Evolutionary conservation across 2,329 filamentous ascomycete genomes (phyloP).

Genomic region (Penicillium vulpinum): DNA sequence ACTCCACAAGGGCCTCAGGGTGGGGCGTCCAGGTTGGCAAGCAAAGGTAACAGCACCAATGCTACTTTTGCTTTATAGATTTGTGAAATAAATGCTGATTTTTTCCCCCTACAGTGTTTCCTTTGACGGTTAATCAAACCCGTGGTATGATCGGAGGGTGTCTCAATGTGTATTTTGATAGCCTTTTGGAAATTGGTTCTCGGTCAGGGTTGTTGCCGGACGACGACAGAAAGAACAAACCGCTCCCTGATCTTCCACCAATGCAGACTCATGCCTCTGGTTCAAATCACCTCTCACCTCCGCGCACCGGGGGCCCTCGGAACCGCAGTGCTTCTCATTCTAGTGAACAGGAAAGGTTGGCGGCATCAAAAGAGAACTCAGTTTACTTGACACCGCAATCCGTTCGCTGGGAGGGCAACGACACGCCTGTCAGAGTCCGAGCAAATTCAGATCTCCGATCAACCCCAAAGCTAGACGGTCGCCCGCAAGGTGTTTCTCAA

Average conservation of each 20-base stretch:
- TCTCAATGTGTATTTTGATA: slow-evolving; percentile 52
- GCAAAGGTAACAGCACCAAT: slow-evolving; percentile 11
- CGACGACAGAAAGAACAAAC: slow-evolving; percentile 13
- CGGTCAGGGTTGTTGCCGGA: slow-evolving; percentile 22
- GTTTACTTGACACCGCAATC: slow-evolving; percentile 19
- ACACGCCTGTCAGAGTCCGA: slow-evolving; percentile 24
- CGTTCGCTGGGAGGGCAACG: slow-evolving; percentile 20
- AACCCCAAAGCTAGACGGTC: slow-evolving; percentile 21
- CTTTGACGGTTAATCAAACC: slow-evolving; percentile 63
- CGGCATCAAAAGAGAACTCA: slow-evolving; percentile 16
- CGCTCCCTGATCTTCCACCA: slow-evolving; percentile 14
- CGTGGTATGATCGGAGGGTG: slow-evolving; percentile 58
- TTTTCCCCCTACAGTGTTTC: slow-evolving; percentile 33
- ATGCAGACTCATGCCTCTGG: slow-evolving; percentile 11
- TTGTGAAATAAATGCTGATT: slow-evolving; percentile 3
- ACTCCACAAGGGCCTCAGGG: not conserved
- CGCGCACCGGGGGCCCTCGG: slow-evolving; percentile 20
- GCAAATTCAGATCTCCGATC: slow-evolving; percentile 34
- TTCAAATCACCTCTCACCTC: slow-evolving; percentile 19
- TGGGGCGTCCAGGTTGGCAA: slow-evolving; percentile 2
- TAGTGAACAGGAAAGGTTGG: slow-evolving; percentile 18
- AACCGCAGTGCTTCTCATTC: slow-evolving; percentile 32
- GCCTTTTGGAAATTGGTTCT: slow-evolving; percentile 35
- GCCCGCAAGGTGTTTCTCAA: slow-evolving; percentile 19
- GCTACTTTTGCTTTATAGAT: not conserved